Base-by-base conservation (phyloP, 257 asterid species). In the Scutellaria baicalensis region DNA sequence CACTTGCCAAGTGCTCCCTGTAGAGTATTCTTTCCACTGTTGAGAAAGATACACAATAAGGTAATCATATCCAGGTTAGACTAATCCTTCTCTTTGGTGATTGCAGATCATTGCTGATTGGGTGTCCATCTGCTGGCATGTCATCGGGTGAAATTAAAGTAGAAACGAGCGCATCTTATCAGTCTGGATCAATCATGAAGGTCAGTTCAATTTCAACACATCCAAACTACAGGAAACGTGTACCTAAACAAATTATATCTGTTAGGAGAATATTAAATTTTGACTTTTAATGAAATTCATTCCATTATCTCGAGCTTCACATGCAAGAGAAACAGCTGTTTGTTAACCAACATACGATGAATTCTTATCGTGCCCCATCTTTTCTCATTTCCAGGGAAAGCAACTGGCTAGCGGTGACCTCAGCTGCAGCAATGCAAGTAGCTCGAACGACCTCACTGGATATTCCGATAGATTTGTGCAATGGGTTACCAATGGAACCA, bases 401-500 rank as follows among this genome's bases (percentile, higher is more conserved):
- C 87, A 87, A 10, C 71, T 66, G 59, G 81, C 72, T 3, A 45
- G 66, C 21, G 82, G 65, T 40, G 85, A 86, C 70, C 49, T 76
- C 50, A 59, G 60, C 68, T 43, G 73, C 47, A 51, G 70, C 33
- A 27, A 27, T 27, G 33, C 33, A 27, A 27, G 33, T 27, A 27
- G 33, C 80, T 66, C 80, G 48, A 69, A 69, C 65, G 51, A 42
- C 16, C 75, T 73, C 9, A 6, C 74, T 1, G 89, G 74, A 69
- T 88, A 68, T 64, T 85, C 96, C 2, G 88, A 87, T 60, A 79
- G 78, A 73, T 91, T 93, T 60, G 80, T 79, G 69, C 76, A 81
- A 3, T 93, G 97, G 97, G 96, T 93, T 62, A 70, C n/a, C 16
- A 42, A 81, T 13, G 95, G 87, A 33, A 77, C 80, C 59, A 64